Conservation (phyloP, 1,284 basidiomycete genomes). For the Leucocoprinus gongylophorus region DNA sequence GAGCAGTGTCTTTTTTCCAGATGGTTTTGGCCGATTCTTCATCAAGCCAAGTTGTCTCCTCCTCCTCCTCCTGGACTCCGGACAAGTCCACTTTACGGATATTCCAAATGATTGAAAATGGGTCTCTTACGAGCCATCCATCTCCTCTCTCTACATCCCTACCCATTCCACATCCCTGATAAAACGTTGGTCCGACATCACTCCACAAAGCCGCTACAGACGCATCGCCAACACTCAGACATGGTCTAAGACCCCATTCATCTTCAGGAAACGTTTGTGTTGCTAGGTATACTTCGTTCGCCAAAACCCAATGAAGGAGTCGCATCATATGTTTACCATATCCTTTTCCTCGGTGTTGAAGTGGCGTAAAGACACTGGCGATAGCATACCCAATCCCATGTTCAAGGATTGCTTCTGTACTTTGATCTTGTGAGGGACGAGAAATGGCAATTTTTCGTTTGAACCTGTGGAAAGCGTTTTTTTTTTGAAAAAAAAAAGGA, state of each 20-base stretch:
- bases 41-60: constrained; percentile 29
- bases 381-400: constrained; percentile 37
- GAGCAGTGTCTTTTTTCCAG: constrained; percentile 30
- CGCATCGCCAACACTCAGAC: constrained; percentile 23
- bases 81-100: constrained; percentile 12
- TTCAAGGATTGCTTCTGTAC: constrained; percentile 12
- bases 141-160: constrained; percentile 18
- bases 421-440: neutral
- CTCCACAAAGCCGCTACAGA: constrained; percentile 55
- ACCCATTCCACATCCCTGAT: constrained; percentile 38
- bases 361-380: constrained; percentile 45
- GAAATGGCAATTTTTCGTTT: constrained; percentile 26
- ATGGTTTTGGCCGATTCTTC: constrained; percentile 23
- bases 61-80: neutral
- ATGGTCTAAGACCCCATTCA: constrained; percentile 32
- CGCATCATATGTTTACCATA: constrained; percentile 49
- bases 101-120: constrained; percentile 41
- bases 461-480: constrained; percentile 21
- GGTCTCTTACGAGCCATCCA: constrained; percentile 44
- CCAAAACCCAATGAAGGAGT: constrained; percentile 45
- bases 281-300: constrained; percentile 21
- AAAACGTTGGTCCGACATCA: constrained; percentile 53
- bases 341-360: constrained; percentile 37
- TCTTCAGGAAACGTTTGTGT: constrained; percentile 24
- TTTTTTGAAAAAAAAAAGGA: neutral